A percentile compares a stretch with the other conserved stretches of the same genome.
phyloP scores from a whole-genome alignment of 2,329 filamentous ascomycete species.

The Helminthosporium solani region DNA sequence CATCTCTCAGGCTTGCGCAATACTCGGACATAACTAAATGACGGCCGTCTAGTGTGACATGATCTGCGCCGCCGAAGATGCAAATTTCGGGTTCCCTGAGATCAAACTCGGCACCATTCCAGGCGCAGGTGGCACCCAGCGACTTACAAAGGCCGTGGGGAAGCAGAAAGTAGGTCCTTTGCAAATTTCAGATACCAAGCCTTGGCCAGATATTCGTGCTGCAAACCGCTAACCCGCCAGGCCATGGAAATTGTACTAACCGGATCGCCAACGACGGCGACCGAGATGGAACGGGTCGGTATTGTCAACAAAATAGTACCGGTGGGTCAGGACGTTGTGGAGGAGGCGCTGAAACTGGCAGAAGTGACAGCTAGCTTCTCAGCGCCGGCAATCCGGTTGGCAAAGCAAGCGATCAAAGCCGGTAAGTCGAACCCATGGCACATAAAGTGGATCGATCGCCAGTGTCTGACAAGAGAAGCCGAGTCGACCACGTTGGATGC shows the following conservation, averaged over 20 bases:
- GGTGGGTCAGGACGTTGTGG: slow-evolving; percentile 38
- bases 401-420: slow-evolving; percentile 48
- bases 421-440: slow-evolving; percentile 30
- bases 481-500: slow-evolving; percentile 46
- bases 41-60: slow-evolving; percentile 59
- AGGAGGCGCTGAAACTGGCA: slow-evolving; percentile 44
- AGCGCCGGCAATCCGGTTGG: slow-evolving; percentile 44
- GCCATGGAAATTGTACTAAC: slow-evolving; percentile 50
- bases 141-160: slow-evolving; percentile 67
- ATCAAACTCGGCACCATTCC: slow-evolving; percentile 92
- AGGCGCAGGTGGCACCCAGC: slow-evolving; percentile 85
- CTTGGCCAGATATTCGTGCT: slow-evolving; percentile 1
- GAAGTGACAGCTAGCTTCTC: slow-evolving; percentile 45
- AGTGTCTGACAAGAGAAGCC: slow-evolving; percentile 32
- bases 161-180: slow-evolving; percentile 37
- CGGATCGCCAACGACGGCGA: slow-evolving; percentile 39
- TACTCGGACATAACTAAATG: slow-evolving; percentile 4
- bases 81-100: slow-evolving; percentile 94
- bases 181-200: slow-evolving; percentile 9
- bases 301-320: slow-evolving; percentile 44
- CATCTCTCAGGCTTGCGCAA: neutral
- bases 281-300: slow-evolving; percentile 44
- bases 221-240: slow-evolving; percentile 25
- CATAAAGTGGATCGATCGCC: slow-evolving; percentile 8
- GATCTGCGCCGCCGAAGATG: slow-evolving; percentile 79